Evolutionary conservation across 1,139 yeast genomes (phyloP).

Genomic region (Yamadazyma dendronema): DNA sequence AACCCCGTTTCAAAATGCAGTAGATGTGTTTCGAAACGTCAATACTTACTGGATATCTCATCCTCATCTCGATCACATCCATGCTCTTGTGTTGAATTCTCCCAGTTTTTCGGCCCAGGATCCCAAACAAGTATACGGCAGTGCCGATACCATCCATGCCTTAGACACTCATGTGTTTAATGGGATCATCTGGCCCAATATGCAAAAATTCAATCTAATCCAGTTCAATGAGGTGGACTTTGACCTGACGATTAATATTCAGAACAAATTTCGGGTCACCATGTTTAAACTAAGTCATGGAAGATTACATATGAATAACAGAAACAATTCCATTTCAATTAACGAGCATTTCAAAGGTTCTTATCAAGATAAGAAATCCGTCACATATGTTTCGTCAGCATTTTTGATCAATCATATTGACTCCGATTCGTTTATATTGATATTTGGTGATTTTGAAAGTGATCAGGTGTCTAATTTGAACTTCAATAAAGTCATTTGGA

Average conservation of each 20-base stretch:
- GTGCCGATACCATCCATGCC: constrained; percentile 50
- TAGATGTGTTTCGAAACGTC: constrained; percentile 34
- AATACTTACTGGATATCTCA: constrained; percentile 65
- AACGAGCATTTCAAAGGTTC: constrained; percentile 12
- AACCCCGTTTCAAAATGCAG: constrained; percentile 22
- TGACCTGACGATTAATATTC: constrained; percentile 16
- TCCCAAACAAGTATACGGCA: constrained; percentile 51
- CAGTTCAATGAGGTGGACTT: constrained; percentile 21
- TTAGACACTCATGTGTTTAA: constrained; percentile 63
- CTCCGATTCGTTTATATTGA: constrained; percentile 38
- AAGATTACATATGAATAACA: constrained; percentile 14
- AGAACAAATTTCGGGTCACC: constrained; percentile 22
- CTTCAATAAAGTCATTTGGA: constrained; percentile 57
- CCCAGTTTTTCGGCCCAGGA: constrained; percentile 45
- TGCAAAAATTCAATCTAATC: constrained; percentile 39
- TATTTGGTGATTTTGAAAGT: constrained; percentile 84
- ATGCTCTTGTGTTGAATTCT: constrained; percentile 68
- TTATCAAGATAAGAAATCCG: constrained; percentile 8
- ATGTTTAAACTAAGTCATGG: constrained; percentile 46
- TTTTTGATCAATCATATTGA: constrained; percentile 44
- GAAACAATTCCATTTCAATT: constrained; percentile 14
- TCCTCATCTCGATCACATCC: constrained; percentile 80
- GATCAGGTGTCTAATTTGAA: constrained; percentile 47
- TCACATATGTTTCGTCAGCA: constrained; percentile 42
- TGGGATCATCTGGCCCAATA: constrained; percentile 78